phyloP scores from a whole-genome alignment of 805 yeast genomes.

The Saturnispora serradocipensis region DNA sequence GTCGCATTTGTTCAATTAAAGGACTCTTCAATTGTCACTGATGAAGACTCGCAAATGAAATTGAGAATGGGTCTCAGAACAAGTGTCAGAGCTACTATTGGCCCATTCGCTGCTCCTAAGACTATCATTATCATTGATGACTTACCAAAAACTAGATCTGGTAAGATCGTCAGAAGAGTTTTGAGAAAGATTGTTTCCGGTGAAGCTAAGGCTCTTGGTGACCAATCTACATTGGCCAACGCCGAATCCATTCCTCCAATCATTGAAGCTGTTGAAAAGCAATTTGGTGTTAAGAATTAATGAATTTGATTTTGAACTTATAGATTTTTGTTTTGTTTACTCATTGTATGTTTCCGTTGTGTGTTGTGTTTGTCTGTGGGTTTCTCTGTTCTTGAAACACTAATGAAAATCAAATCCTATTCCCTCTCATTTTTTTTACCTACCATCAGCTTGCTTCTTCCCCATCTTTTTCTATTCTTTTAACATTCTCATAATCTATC shows the following conservation, averaged over 20 bases:
- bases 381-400: background rate
- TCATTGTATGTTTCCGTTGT: background rate
- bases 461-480: background rate
- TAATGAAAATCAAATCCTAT: background rate
- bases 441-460: background rate
- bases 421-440: background rate
- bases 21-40: slow-evolving; percentile 34
- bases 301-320: background rate
- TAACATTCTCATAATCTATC: background rate
- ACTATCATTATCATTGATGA: slow-evolving; percentile 72
- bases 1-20: slow-evolving; percentile 89
- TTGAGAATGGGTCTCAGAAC: slow-evolving; percentile 67
- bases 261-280: slow-evolving; percentile 53
- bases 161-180: slow-evolving; percentile 97
- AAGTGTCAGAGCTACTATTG: slow-evolving; percentile 87
- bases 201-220: slow-evolving; percentile 91
- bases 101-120: slow-evolving; percentile 95
- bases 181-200: slow-evolving; percentile 87
- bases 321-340: background rate
- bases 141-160: slow-evolving; percentile 96
- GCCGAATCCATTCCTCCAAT: slow-evolving; percentile 76
- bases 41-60: slow-evolving; percentile 38
- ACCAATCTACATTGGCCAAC: slow-evolving; percentile 79
- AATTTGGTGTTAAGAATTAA: slow-evolving; percentile 30
- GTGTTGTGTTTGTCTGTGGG: background rate